phyloP scores from a whole-genome alignment of 2,329 filamentous ascomycete genomes.

The Trichophyton equinum region DNA sequence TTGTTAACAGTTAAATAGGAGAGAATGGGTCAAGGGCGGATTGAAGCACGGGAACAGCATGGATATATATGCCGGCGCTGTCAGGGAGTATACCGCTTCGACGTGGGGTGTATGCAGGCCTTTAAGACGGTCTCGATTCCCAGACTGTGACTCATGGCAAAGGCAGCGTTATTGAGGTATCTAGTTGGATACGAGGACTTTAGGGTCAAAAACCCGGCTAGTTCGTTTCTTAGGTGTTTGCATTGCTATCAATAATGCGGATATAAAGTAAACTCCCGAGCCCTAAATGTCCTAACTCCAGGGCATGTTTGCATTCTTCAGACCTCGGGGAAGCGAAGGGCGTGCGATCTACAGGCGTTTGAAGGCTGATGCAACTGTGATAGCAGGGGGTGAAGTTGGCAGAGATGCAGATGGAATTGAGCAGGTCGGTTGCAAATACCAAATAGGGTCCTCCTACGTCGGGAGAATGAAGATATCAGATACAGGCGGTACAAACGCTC shows the following conservation, averaged over 20 bases:
- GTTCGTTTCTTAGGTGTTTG: not conserved
- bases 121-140: not conserved
- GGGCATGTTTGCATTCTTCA: not conserved
- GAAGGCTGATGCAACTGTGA: not conserved
- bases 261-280: not conserved
- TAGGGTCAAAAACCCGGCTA: not conserved
- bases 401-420: not conserved
- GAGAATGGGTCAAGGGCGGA: too few relatives aligned
- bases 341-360: not conserved
- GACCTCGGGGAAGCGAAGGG: not conserved
- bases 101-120: not conserved
- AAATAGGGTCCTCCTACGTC: not conserved
- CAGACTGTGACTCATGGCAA: not conserved
- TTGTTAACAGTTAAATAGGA: too few relatives aligned
- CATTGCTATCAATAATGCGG: not conserved
- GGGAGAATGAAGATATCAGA: not conserved
- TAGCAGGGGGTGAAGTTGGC: not conserved
- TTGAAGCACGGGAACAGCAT: not conserved
- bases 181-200: not conserved
- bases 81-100: not conserved
- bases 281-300: not conserved
- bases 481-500: not conserved
- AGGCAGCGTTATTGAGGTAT: not conserved
- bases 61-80: not conserved
- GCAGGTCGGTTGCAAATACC: not conserved